Base-by-base conservation (phyloP, 140 eudicot species). In the Flaveria floridana region DNA sequence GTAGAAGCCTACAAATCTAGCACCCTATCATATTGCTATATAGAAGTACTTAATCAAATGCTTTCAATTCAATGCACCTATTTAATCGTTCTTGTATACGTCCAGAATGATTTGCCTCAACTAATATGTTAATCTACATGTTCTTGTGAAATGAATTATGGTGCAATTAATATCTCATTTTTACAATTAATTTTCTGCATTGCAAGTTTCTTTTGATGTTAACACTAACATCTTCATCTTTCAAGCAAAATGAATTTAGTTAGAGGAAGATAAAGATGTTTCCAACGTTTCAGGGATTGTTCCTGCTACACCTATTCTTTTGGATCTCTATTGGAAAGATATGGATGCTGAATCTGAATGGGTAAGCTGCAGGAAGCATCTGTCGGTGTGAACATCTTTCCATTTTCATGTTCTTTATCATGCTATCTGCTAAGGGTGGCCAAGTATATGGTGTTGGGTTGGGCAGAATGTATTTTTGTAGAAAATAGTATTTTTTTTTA, bases 311-410 rank as follows among this genome's bases (percentile, higher is more conserved):
- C 72, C 96, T 51, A 59, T 84, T 73, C 64, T 81, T 30, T 72
- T 87, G 85, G 97, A 94, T 71, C 88, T 85, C 11, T 90, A 90
- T 76, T 90, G 96, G 97, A 94, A 88, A 86, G 97, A 90, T 77
- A 82, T 90, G 86, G 87, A 84, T 30, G 86, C 87, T 64, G 99
- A 94, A 80, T 86, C 99, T 56, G 99, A 94, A 68, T 94, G 99
- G 99, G 99, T 94, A 87, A 82, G 87, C 71, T 61, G 68, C 52
- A 41, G 58, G 68, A 14, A 30, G 10, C 67, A 48, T 30, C 41
- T 37, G n/a, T 78, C 25, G 55, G 80, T 71, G 30, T 58, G 37
- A 67, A 61, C 2, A 37, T 6, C 58, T 15, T 53, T 53, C 19
- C 26, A 15, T 37, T 74, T 25, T 46, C 26, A 2, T 50, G 28